A percentile compares a stretch with the other conserved stretches of the same genome.
phyloP scores from a whole-genome alignment of 1,139 yeast genomes.

The Candida frijolesensis region DNA sequence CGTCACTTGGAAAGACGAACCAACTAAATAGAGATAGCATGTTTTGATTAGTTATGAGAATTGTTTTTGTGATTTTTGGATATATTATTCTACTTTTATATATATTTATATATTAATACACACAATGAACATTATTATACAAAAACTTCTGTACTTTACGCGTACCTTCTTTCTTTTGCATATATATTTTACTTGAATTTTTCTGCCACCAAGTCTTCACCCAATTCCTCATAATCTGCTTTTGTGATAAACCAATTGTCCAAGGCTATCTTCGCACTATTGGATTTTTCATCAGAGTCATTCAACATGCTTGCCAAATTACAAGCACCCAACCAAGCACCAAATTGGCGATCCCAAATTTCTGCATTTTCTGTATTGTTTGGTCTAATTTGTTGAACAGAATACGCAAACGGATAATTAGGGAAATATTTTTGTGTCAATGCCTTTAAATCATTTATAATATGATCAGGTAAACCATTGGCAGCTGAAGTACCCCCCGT shows the following conservation, averaged over 20 bases:
- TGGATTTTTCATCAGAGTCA: constrained; percentile 39
- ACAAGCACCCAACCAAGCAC: constrained; percentile 71
- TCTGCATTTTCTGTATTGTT: constrained; percentile 29
- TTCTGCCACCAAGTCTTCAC: constrained; percentile 58
- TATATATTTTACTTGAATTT: constrained; percentile 40
- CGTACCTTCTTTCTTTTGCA: not conserved
- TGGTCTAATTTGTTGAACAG: constrained; percentile 19
- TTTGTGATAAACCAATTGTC: constrained; percentile 58
- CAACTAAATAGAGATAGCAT: not conserved
- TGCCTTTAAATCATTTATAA: constrained; percentile 59
- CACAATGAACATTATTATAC: constrained; percentile 1
- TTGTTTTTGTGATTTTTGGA: not conserved
- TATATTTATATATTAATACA: constrained; percentile 3
- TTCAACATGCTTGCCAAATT: constrained; percentile 57
- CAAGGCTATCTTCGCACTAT: constrained; percentile 46
- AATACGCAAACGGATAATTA: constrained; percentile 40
- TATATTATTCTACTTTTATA: constrained; percentile 1
- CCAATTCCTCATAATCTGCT: constrained; percentile 61
- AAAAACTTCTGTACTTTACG: not conserved
- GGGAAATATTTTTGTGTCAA: constrained; percentile 50
- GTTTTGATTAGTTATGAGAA: not conserved
- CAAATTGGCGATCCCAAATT: constrained; percentile 55
- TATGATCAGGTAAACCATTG: constrained; percentile 62
- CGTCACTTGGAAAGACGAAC: constrained; percentile 56
- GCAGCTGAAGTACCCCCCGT: constrained; percentile 68